Base-by-base conservation (phyloP, 148 eudicot species). In the Rheum nobile region DNA sequence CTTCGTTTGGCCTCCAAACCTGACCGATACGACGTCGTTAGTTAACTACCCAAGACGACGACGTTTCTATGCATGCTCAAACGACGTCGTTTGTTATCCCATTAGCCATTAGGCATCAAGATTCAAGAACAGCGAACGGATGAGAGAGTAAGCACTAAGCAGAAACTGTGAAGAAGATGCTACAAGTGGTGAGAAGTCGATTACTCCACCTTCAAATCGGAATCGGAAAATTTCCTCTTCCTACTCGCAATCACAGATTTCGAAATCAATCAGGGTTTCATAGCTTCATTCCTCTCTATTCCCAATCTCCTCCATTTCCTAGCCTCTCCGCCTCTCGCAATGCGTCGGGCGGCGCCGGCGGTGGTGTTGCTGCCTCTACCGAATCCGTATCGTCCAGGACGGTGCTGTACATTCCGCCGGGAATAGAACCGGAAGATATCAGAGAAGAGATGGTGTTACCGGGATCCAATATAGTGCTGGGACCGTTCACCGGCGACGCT, bases 401-500 rank as follows among this genome's bases (percentile, higher is more conserved):
- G 29, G 76, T 80, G 32, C 93, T 95, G 65, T 95, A 91, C 48
- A 71, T 90, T 14, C 97, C 97, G 0, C 99, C 99, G 9, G 97
- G 97, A 11, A 76, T 90, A 42, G 81, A 86, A 32, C 87, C 88
- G 19, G 88, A 90, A 8, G 88, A 88, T 1, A 78, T 91, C 19
- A 80, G 90, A 16, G 89, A 90, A 2, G 85, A 87, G 7, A 90
- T 85, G 85, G 78, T 95, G 61, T 78, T 95, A 2, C 96, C 99
- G 2, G 85, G 85, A 1, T 91, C 97, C 0, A 95, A 91, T 68
- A 95, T 91, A 24, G 97, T 90, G 43, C 8, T 87, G 1, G 99
- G 97, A 1, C 96, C 97, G 13, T 91, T 86, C 44, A 89, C 88
- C 9, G 96, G 97, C 17, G 90, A 95, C 35, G 70, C 99, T 35